These are phyloP conservation scores for Solanum appendiculatum DNA, from an alignment of 257 asterid species.

Conservation along the genomic window DNA sequence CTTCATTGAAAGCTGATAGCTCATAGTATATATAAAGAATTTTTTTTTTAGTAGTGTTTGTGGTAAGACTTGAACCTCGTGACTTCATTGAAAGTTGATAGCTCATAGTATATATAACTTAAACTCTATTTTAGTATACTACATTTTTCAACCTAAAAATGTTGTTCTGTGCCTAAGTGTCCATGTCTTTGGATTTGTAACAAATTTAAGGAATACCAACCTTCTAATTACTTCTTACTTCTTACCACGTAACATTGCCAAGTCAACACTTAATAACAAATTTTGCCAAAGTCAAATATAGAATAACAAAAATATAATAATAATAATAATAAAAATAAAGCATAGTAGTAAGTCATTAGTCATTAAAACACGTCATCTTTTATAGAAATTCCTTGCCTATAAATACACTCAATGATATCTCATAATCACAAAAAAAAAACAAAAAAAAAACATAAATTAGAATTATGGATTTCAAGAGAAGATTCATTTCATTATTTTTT, in stretches of 20 bases:
- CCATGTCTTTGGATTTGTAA: not conserved
- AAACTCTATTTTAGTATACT: not conserved
- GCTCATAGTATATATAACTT: not conserved
- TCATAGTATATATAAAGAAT: no score
- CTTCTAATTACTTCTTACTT: not conserved
- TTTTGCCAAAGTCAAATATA: slow-evolving; percentile 3
- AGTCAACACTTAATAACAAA: not conserved
- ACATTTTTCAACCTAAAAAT: not conserved
- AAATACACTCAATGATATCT: not conserved
- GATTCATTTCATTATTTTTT: not conserved
- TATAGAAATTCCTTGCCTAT: not conserved
- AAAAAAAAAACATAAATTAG: not conserved
- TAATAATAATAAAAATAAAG: not conserved
- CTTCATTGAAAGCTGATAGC: no score
- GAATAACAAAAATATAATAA: not conserved
- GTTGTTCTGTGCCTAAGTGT: not conserved
- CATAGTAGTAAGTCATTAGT: not conserved
- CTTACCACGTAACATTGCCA: not conserved
- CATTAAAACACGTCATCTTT: not conserved
- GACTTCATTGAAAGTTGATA: not conserved
- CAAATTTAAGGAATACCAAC: not conserved
- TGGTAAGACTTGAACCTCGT: no score
- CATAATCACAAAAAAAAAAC: not conserved
- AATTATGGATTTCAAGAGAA: slow-evolving; percentile 15
- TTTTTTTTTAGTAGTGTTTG: no score